Base-by-base conservation (phyloP, 805 yeast genomes). In the Candida sphagnicola region DNA sequence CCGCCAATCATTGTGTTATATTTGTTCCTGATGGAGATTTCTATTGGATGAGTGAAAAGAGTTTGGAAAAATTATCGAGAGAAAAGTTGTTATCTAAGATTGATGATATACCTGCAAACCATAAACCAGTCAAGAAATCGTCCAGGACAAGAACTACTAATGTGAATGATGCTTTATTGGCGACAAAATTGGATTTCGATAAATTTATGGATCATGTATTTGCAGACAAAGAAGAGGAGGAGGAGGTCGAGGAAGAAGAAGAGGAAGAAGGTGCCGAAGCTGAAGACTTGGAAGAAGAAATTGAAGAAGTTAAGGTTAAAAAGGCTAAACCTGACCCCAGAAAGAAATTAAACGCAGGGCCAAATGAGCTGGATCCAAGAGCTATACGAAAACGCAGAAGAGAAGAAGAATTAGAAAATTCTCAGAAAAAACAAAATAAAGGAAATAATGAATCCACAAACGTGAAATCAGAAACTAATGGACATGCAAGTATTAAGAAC, bases 1-100 rank as follows among this genome's bases (percentile, higher is more conserved):
- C 58, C 36, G 58, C 67, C 14, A 61, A 58, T 21, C 53, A 48
- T 42, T 70, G 74, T 48, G 74, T 68, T 12, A 65, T 67, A 15
- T 70, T 68, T 50, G 67, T 69, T 31, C 74, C 74, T 5, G 73
- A 67, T 43, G 75, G 74, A 16, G 70, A 69, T 39, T 68, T 56
- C 47, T 62, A 60, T 48, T 69, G 74, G 72, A 61, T 68, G 63
- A 62, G 59, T 33, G 71, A 64, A 31, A 61, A 65, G 47, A 54
- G 57, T 19, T 47, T 68, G 33, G 67, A 62, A 41, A 45, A 48
- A 8, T 50, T 67, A 35, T 46, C 67, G 2, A 44, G 41, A 5
- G 64, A 61, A 4, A 57, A 56, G 44, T 44, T 67, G 29, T 52
- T 51, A n/a, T 43, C 57, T 23, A 43, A 23, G 24, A 23, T 43